Evolutionary conservation across 2,329 filamentous ascomycete genomes (phyloP).

Genomic region (Ophiostoma australiae): DNA sequence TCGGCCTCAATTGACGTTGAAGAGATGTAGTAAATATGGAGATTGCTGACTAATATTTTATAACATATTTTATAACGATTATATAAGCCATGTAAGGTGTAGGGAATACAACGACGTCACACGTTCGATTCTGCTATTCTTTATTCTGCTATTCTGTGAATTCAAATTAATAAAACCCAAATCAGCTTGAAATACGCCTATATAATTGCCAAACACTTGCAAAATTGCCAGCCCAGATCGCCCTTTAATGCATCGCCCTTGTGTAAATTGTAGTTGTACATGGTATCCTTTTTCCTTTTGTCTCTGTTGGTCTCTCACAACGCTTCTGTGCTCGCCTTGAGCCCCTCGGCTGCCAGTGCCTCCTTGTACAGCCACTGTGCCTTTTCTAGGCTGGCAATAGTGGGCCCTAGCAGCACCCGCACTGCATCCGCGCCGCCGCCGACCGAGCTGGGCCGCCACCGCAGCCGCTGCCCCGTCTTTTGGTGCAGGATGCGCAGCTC

Average conservation of each 20-base stretch:
- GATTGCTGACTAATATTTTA: background rate
- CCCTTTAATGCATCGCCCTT: background rate
- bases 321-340: slow-evolving; percentile 27
- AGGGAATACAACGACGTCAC: background rate
- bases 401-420: slow-evolving; percentile 68
- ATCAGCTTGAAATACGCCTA: background rate
- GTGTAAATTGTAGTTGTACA: background rate
- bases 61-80: no score
- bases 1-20: background rate
- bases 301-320: background rate
- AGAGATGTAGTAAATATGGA: slow-evolving; percentile 7
- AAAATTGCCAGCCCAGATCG: background rate
- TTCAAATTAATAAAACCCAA: background rate
- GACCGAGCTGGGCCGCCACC: slow-evolving; percentile 62
- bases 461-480: slow-evolving; percentile 67
- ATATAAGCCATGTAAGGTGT: background rate
- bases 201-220: background rate
- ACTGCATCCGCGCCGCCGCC: slow-evolving; percentile 74
- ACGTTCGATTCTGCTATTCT: background rate
- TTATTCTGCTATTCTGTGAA: background rate
- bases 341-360: slow-evolving; percentile 28
- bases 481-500: slow-evolving; percentile 67
- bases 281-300: background rate
- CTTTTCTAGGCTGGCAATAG: slow-evolving; percentile 62
- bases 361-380: slow-evolving; percentile 45